Conservation (phyloP, 176 grass and related monocot species). For the Tillandsia fasciculata region DNA sequence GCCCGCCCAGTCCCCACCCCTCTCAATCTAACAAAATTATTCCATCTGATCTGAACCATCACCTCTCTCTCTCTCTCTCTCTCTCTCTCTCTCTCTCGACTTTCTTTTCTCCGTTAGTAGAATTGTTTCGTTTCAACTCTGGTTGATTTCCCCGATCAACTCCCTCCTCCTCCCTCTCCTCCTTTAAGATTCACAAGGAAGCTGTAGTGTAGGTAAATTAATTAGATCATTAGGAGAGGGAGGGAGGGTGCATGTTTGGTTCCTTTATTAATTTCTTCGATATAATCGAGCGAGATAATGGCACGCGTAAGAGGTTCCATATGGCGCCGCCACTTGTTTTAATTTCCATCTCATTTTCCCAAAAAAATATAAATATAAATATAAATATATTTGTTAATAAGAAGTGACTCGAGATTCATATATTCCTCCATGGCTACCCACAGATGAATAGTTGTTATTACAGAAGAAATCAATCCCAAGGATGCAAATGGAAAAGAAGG, state of each 20-base stretch:
- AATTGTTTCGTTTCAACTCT: not conserved
- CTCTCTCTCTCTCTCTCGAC: not conserved
- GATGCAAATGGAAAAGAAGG: constrained; percentile 1
- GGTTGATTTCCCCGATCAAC: not conserved
- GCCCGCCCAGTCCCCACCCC: not conserved
- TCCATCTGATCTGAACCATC: not conserved
- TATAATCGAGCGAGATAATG: not conserved
- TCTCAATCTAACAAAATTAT: not conserved
- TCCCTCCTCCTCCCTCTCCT: not conserved
- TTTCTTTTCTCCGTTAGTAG: not conserved
- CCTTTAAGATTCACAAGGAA: not conserved
- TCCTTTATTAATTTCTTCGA: not conserved
- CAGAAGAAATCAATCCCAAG: not conserved
- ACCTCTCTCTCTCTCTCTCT: not conserved
- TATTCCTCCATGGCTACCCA: not conserved
- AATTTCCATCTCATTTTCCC: too few relatives aligned
- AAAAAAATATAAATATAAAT: too few relatives aligned
- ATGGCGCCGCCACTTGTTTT: not conserved
- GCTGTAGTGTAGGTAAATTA: not conserved
- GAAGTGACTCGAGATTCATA: not conserved
- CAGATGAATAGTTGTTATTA: not conserved
- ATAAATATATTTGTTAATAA: too few relatives aligned
- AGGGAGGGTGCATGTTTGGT: not conserved
- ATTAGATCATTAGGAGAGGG: not conserved
- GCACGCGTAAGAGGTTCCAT: not conserved